phyloP scores from a whole-genome alignment of 2,329 filamentous ascomycete species.

The Neofusicoccum sp. region DNA sequence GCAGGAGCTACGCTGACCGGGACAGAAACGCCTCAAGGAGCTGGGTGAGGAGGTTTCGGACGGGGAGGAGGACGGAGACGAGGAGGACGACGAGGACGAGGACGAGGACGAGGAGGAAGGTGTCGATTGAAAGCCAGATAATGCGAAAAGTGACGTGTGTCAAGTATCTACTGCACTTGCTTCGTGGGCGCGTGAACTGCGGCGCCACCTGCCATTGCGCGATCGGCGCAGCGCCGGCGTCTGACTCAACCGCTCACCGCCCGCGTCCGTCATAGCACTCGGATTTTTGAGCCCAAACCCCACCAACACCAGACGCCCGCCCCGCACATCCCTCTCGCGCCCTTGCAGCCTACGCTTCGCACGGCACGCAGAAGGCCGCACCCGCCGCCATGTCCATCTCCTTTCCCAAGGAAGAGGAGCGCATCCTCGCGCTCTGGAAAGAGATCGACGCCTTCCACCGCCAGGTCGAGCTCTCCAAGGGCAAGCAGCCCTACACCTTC shows the following conservation, averaged over 20 bases:
- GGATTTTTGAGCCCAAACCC: constrained; percentile 18
- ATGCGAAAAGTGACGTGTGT: neutral
- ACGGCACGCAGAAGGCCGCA: constrained; percentile 16
- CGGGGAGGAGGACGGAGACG: constrained; percentile 40
- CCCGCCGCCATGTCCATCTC: constrained; percentile 17
- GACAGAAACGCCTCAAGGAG: constrained; percentile 48
- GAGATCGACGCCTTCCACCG: constrained; percentile 89
- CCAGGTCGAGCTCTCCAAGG: constrained; percentile 82
- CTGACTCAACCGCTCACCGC: constrained; percentile 19
- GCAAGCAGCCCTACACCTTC: constrained; percentile 84
- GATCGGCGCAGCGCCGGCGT: neutral
- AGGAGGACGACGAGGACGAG: constrained; percentile 42
- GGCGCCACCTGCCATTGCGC: no score
- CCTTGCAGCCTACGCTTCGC: neutral
- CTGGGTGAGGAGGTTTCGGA: constrained; percentile 45
- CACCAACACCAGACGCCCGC: constrained; percentile 12
- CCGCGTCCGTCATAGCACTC: neutral
- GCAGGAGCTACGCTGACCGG: constrained; percentile 21
- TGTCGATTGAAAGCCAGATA: neutral
- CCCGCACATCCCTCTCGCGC: constrained; percentile 9
- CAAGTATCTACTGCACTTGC: neutral
- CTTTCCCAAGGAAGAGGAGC: constrained; percentile 89
- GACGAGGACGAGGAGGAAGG: constrained; percentile 37
- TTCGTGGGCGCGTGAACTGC: no score
- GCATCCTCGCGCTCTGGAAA: constrained; percentile 79